A percentile compares a stretch with the other conserved stretches of the same genome.
Conservation (phyloP, 2,329 filamentous ascomycete species). For the Venturiaceae sp. region DNA sequence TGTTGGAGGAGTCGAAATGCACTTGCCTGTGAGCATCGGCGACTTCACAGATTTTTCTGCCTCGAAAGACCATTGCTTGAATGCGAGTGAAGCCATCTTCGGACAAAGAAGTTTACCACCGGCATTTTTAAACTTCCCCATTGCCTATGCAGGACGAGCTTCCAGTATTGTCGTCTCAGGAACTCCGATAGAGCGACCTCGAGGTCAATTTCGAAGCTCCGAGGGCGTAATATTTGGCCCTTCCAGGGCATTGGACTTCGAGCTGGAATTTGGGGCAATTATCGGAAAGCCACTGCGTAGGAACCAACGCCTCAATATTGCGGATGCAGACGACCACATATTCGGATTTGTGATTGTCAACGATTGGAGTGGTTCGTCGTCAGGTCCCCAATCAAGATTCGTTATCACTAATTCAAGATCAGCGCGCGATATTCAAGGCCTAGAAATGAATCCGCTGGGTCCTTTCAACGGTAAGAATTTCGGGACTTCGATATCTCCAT, state of each 20-base stretch:
- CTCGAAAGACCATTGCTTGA: conserved; percentile 42
- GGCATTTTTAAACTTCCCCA: conserved; percentile 37
- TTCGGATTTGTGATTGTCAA: conserved; percentile 55
- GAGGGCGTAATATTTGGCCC: conserved; percentile 34
- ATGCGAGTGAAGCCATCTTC: conserved; percentile 34
- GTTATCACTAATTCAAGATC: background rate
- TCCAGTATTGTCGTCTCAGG: conserved; percentile 43
- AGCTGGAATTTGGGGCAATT: conserved; percentile 39
- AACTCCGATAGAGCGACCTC: conserved; percentile 36
- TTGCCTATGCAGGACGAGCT: conserved; percentile 46
- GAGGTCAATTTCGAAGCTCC: conserved; percentile 30
- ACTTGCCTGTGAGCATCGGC: conserved; percentile 45
- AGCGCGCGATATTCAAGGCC: conserved; percentile 43
- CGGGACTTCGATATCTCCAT: conserved; percentile 64
- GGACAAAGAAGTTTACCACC: conserved; percentile 31
- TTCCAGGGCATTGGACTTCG: conserved; percentile 34
- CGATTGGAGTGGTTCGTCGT: conserved; percentile 37
- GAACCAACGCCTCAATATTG: conserved; percentile 29
- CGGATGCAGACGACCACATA: conserved; percentile 41
- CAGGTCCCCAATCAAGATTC: conserved; percentile 11
- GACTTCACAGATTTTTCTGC: conserved; percentile 52
- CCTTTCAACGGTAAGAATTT: conserved; percentile 83
- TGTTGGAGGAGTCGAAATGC: conserved; percentile 20
- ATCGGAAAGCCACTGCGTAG: conserved; percentile 30
- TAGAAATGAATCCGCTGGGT: conserved; percentile 75